A percentile compares a stretch with the other conserved stretches of the same genome.
These are phyloP conservation scores for Dioscorea cayenensis DNA, from an alignment of 116 monocot genomes.

Conservation along the genomic window DNA sequence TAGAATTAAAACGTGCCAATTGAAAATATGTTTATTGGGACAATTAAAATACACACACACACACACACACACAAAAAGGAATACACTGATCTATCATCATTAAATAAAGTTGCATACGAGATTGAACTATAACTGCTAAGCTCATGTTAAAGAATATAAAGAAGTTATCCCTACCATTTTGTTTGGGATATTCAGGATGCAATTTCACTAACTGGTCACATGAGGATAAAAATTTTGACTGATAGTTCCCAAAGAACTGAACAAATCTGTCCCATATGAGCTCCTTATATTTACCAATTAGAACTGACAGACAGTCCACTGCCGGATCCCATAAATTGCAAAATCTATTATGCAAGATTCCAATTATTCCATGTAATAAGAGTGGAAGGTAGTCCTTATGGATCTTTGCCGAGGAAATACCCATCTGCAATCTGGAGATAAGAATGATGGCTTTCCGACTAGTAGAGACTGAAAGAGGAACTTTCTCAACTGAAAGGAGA, in stretches of 20 bases:
- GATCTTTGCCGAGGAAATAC: conserved; percentile 38
- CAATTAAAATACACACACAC: no score
- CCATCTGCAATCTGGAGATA: conserved; percentile 60
- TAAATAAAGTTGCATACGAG: background rate
- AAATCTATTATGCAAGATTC: conserved; percentile 76
- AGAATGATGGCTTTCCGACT: conserved; percentile 45
- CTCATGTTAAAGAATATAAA: background rate
- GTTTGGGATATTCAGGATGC: conserved; percentile 16
- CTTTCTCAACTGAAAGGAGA: conserved; percentile 58
- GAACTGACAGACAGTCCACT: conserved; percentile 47
- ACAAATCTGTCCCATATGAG: conserved; percentile 50
- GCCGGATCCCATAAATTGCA: conserved; percentile 56
- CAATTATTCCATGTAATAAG: conserved; percentile 65
- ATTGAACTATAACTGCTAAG: no score
- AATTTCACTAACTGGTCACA: conserved; percentile 15
- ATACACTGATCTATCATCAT: background rate
- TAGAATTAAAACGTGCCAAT: no score
- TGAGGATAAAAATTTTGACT: conserved; percentile 29
- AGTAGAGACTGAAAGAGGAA: conserved; percentile 51
- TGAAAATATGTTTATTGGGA: no score
- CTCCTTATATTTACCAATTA: conserved; percentile 48
- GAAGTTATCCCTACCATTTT: conserved; percentile 28
- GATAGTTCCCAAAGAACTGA: conserved; percentile 39
- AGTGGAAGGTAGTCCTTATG: conserved; percentile 54
- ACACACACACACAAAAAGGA: no score